Evolutionary conservation across 2,329 filamentous ascomycete genomes (phyloP).

Genomic region (Trichoderma semiorbis): DNA sequence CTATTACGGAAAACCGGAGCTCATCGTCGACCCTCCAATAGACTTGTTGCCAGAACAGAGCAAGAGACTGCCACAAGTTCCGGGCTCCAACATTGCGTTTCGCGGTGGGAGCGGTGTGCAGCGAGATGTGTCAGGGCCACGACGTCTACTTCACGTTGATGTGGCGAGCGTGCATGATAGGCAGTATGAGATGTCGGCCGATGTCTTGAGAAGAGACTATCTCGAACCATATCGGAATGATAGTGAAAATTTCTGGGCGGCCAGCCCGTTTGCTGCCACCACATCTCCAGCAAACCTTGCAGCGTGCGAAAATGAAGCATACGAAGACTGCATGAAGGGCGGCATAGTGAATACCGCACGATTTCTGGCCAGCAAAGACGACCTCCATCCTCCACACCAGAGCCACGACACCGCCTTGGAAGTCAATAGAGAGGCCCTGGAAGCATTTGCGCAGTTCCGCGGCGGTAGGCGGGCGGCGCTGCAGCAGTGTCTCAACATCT

Average conservation of each 20-base stretch:
- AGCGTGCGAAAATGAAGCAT: constrained; percentile 34
- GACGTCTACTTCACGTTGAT: constrained; percentile 6
- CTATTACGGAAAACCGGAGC: constrained; percentile 30
- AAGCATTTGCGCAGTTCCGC: constrained; percentile 35
- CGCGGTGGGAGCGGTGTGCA: not conserved
- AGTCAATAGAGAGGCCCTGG: constrained; percentile 21
- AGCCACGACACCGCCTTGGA: not conserved
- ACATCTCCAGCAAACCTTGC: constrained; percentile 31
- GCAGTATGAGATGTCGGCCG: constrained; percentile 11
- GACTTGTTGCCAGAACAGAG: constrained; percentile 23
- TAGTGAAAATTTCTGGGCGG: not conserved
- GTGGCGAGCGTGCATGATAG: constrained; percentile 9
- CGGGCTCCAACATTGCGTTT: constrained; percentile 15
- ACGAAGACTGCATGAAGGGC: constrained; percentile 31
- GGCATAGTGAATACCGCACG: constrained; percentile 24
- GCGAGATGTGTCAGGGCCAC: not conserved
- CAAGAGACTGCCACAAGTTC: constrained; percentile 28
- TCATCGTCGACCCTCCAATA: constrained; percentile 27
- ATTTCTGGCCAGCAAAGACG: constrained; percentile 2
- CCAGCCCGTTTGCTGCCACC: not conserved
- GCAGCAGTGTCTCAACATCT: constrained; percentile 40
- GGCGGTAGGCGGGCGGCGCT: constrained; percentile 45
- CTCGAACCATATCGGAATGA: constrained; percentile 7
- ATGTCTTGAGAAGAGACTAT: not conserved
- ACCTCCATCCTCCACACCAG: not conserved